Evolutionary conservation across 2,329 filamentous ascomycete genomes (phyloP).

Genomic region (Neofusicoccum laricinum): DNA sequence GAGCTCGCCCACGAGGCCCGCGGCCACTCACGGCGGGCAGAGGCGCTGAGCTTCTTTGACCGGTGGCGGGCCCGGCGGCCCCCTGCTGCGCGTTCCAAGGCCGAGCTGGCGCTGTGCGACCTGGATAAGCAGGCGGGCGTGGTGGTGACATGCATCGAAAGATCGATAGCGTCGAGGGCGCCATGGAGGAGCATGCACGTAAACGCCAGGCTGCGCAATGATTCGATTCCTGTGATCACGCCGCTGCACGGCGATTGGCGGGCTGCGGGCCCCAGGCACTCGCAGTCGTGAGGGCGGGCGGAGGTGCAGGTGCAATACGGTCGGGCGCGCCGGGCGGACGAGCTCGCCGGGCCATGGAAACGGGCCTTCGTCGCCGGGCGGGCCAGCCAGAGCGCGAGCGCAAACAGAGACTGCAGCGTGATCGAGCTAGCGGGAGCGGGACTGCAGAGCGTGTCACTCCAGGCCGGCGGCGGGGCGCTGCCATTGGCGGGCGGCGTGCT

Average conservation of each 20-base stretch:
- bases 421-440: conserved; percentile 13
- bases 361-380: background rate
- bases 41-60: conserved; percentile 5
- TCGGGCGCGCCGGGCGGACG: conserved; percentile 4
- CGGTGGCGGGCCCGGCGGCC: background rate
- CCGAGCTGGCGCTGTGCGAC: conserved; percentile 8
- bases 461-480: background rate
- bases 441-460: conserved; percentile 16
- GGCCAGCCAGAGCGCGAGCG: conserved; percentile 1
- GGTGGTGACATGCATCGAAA: conserved; percentile 11
- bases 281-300: background rate
- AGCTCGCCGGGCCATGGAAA: background rate
- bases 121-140: conserved; percentile 9
- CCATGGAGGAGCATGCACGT: conserved; percentile 3
- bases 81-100: conserved; percentile 11
- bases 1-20: background rate
- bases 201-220: conserved; percentile 15
- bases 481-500: conserved; percentile 2
- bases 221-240: conserved; percentile 8
- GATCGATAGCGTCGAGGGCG: conserved; percentile 6
- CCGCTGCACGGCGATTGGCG: conserved; percentile 2
- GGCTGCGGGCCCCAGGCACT: conserved; percentile 1
- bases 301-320: background rate
- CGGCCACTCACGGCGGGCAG: too few species aligned
- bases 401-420: conserved; percentile 11